Conservation (phyloP, 2,329 filamentous ascomycete genomes). For the Pseudogymnoascus sp. region DNA sequence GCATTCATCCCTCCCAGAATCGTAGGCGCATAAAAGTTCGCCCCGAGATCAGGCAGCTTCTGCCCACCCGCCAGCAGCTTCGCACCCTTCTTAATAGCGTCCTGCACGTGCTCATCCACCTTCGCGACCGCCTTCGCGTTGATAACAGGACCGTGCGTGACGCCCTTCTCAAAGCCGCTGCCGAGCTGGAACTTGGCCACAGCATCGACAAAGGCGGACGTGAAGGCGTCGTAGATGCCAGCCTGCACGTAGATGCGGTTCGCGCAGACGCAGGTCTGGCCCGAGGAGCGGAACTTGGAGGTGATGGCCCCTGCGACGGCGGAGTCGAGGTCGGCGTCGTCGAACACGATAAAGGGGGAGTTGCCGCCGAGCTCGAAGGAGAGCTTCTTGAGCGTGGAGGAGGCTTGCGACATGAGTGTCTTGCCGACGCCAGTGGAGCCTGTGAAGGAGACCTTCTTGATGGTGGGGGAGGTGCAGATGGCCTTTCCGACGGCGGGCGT, state of each 20-base stretch:
- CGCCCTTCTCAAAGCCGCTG: conserved; percentile 59
- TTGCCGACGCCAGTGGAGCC: conserved; percentile 65
- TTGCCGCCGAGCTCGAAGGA: conserved; percentile 93
- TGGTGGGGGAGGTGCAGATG: conserved; percentile 65
- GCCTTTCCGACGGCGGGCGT: conserved; percentile 70
- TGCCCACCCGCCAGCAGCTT: conserved; percentile 69
- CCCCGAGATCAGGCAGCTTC: conserved; percentile 63
- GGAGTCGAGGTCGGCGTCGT: conserved; percentile 80
- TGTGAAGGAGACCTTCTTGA: conserved; percentile 92
- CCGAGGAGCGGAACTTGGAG: conserved; percentile 88
- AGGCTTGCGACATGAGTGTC: conserved; percentile 81
- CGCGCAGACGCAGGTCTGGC: conserved; percentile 90
- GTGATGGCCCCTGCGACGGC: conserved; percentile 77
- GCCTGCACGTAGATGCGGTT: conserved; percentile 76
- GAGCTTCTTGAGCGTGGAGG: conserved; percentile 69
- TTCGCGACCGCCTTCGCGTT: conserved; percentile 75
- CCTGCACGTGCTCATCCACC: conserved; percentile 70
- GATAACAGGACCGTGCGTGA: conserved; percentile 77
- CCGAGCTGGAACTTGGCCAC: conserved; percentile 70
- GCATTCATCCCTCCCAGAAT: conserved; percentile 79
- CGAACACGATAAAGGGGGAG: conserved; percentile 93
- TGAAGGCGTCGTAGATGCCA: conserved; percentile 70
- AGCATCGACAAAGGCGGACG: conserved; percentile 58
- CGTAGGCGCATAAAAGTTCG: conserved; percentile 85
- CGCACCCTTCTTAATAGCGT: conserved; percentile 70